Conservation (phyloP, 1,284 basidiomycete species). For the Leccinum ponderosum region DNA sequence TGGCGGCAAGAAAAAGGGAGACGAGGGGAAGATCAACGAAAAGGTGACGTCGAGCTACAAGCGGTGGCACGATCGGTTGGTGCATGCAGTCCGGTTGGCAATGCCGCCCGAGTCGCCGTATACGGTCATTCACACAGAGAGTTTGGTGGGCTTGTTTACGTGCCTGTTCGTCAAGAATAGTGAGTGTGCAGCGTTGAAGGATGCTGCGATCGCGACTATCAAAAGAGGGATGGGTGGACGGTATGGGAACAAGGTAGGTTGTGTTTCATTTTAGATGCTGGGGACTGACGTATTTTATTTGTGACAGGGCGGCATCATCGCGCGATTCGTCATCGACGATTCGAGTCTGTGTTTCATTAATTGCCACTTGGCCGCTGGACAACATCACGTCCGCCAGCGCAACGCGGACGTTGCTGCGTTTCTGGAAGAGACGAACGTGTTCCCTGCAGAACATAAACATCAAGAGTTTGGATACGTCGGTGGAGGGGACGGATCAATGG, state of each 20-base stretch:
- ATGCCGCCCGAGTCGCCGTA: slow-evolving; percentile 74
- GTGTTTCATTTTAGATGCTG: background rate
- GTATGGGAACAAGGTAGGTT: slow-evolving; percentile 90
- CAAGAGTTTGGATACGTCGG: slow-evolving; percentile 73
- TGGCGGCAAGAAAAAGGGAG: slow-evolving; percentile 64
- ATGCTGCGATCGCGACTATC: slow-evolving; percentile 76
- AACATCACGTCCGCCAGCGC: slow-evolving; percentile 77
- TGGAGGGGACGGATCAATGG: slow-evolving; percentile 93
- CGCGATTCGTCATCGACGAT: slow-evolving; percentile 89
- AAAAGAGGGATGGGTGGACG: slow-evolving; percentile 91
- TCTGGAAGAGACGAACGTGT: slow-evolving; percentile 77
- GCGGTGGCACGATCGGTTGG: slow-evolving; percentile 84
- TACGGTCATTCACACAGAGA: slow-evolving; percentile 82
- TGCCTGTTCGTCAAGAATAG: slow-evolving; percentile 83
- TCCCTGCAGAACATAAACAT: slow-evolving; percentile 43
- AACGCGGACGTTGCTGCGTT: slow-evolving; percentile 88
- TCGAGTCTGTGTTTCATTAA: slow-evolving; percentile 94
- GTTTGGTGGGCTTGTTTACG: slow-evolving; percentile 87
- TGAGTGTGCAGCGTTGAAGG: slow-evolving; percentile 60
- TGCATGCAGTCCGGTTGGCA: slow-evolving; percentile 66
- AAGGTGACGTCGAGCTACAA: slow-evolving; percentile 85
- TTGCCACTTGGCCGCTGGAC: slow-evolving; percentile 94
- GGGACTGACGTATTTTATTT: background rate
- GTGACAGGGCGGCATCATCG: slow-evolving; percentile 82
- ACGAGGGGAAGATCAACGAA: slow-evolving; percentile 69